phyloP scores from a whole-genome alignment of 2,329 filamentous ascomycete genomes.

The Catunica adiposa region DNA sequence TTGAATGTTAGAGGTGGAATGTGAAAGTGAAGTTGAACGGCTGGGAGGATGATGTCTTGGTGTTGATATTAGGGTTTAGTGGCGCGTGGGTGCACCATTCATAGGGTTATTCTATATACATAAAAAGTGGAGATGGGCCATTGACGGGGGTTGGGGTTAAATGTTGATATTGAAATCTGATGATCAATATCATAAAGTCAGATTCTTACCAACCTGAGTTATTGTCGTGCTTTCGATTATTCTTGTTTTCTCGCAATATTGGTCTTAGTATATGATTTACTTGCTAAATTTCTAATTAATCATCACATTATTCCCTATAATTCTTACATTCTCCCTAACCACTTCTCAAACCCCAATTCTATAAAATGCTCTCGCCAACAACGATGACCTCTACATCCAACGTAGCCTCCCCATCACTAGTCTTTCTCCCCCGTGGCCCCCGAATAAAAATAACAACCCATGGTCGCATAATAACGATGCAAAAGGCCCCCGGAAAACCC shows the following conservation, averaged over 20 bases:
- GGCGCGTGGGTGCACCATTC: neutral
- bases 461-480: constrained; percentile 24
- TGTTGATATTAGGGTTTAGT: neutral
- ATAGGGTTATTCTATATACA: too few relatives aligned
- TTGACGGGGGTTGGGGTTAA: neutral
- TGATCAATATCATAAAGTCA: too few relatives aligned
- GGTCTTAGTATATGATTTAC: too few relatives aligned
- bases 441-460: constrained; percentile 6
- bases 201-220: too few relatives aligned
- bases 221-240: too few relatives aligned
- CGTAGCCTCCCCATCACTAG: constrained; percentile 6
- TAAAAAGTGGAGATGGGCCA: neutral
- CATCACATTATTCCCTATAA: too few relatives aligned
- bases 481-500: constrained; percentile 63
- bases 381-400: constrained; percentile 3
- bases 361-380: neutral
- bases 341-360: neutral
- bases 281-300: too few relatives aligned
- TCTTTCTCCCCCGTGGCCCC: constrained; percentile 6
- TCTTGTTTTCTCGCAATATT: too few relatives aligned
- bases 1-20: neutral
- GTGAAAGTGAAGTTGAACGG: neutral
- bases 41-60: neutral
- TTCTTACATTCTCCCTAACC: neutral
- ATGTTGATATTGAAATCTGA: neutral